Evolutionary conservation across 495 filamentous ascomycete genomes (phyloP).

Genomic region (Podospora anserina): DNA sequence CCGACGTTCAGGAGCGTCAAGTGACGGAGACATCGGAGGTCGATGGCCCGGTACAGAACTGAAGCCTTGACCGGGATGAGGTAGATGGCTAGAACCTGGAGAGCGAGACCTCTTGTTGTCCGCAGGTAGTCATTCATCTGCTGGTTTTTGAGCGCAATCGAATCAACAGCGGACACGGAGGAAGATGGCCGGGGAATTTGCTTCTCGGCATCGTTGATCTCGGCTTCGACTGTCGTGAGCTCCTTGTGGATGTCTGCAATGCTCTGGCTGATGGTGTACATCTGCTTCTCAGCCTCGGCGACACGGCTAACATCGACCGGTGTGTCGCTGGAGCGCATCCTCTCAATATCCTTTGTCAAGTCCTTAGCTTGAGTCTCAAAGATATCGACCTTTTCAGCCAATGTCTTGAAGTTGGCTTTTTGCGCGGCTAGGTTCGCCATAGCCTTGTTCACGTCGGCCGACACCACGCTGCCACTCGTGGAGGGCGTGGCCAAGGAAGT

Average conservation of each 20-base stretch:
- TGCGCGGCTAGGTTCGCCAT: slow-evolving; percentile 19
- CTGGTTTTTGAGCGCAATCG: slow-evolving; percentile 18
- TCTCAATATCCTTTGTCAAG: slow-evolving; percentile 22
- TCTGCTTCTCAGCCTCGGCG: slow-evolving; percentile 20
- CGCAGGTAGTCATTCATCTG: slow-evolving; percentile 51
- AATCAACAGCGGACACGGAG: neutral
- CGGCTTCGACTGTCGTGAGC: slow-evolving; percentile 22
- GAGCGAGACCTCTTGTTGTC: slow-evolving; percentile 50
- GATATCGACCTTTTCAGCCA: slow-evolving; percentile 25
- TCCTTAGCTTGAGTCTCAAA: slow-evolving; percentile 22
- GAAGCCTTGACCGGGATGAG: slow-evolving; percentile 56
- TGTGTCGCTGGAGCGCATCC: slow-evolving; percentile 15
- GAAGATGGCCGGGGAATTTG: slow-evolving; percentile 7
- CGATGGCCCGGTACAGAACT: slow-evolving; percentile 49
- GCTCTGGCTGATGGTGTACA: slow-evolving; percentile 14
- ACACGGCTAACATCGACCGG: slow-evolving; percentile 8
- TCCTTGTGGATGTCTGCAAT: slow-evolving; percentile 26
- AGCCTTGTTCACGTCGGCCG: slow-evolving; percentile 10
- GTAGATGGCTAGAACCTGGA: slow-evolving; percentile 52
- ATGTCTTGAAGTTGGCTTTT: slow-evolving; percentile 22
- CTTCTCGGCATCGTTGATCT: slow-evolving; percentile 25
- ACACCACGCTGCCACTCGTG: neutral
- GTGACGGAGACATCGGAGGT: slow-evolving; percentile 48
- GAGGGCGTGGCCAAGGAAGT: slow-evolving; percentile 6
- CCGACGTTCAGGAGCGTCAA: slow-evolving; percentile 62